Percentiles rank a stretch among this genome's conserved stretches.
These are phyloP conservation scores for Excoecaria cochinchinensis DNA, from an alignment of 345 rosid species.

Conservation along the genomic window DNA sequence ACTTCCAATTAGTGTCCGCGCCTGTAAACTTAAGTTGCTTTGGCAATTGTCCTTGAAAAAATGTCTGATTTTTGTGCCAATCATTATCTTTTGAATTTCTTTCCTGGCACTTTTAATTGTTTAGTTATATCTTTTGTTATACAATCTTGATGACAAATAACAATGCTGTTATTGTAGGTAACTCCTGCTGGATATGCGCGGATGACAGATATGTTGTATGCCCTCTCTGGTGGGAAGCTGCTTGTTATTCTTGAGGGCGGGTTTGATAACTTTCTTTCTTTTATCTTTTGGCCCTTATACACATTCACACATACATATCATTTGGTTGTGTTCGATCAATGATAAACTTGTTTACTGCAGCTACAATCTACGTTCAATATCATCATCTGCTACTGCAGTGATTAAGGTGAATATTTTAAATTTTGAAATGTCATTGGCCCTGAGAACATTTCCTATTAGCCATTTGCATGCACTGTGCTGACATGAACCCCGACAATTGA, in stretches of 20 bases:
- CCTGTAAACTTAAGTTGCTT: background rate
- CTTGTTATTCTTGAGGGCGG: constrained; percentile 98
- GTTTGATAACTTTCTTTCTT: constrained; percentile 32
- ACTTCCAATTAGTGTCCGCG: background rate
- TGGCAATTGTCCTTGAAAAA: background rate
- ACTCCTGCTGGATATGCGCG: constrained; percentile 88
- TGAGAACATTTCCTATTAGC: constrained; percentile 6
- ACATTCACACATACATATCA: background rate
- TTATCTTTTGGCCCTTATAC: constrained; percentile 8
- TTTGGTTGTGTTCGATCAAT: background rate
- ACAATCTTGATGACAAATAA: background rate
- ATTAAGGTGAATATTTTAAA: constrained; percentile 59
- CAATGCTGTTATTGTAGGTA: constrained; percentile 40
- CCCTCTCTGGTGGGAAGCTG: constrained; percentile 72
- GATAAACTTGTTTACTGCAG: constrained; percentile 39
- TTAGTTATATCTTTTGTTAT: background rate
- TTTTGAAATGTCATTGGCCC: background rate
- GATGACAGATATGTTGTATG: constrained; percentile 74
- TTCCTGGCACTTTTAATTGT: background rate
- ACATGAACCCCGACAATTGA: background rate
- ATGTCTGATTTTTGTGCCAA: background rate
- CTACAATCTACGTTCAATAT: constrained; percentile 94
- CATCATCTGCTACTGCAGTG: constrained; percentile 92
- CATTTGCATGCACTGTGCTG: background rate
- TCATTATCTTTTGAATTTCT: background rate